These are phyloP conservation scores for Podaxis sp. DNA, from an alignment of 768 basidiomycete species.

Conservation along the genomic window DNA sequence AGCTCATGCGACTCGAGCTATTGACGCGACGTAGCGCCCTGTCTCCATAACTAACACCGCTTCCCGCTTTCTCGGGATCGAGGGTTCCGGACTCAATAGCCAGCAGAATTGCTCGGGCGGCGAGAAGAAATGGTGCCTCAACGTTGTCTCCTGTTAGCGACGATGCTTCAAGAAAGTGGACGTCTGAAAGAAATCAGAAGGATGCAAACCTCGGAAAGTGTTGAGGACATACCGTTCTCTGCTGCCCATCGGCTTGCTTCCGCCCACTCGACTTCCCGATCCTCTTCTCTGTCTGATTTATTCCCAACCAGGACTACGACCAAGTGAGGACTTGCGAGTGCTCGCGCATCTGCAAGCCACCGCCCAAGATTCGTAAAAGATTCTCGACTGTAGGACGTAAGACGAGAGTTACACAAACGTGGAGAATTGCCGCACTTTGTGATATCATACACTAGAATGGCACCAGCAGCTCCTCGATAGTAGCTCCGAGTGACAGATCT, in stretches of 20 bases:
- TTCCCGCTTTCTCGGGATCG: constrained; percentile 93
- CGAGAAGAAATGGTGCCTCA: constrained; percentile 87
- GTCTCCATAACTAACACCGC: constrained; percentile 96
- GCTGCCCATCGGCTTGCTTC: constrained; percentile 97
- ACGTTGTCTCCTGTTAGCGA: constrained; percentile 92
- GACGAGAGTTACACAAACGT: constrained; percentile 15
- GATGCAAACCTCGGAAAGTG: constrained; percentile 4
- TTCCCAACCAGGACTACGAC: constrained; percentile 92
- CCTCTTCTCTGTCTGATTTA: constrained; percentile 93
- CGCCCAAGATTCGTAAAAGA: constrained; percentile 81
- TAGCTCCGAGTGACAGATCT: constrained; percentile 94
- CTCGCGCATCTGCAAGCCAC: constrained; percentile 94
- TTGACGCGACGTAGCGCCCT: constrained; percentile 88
- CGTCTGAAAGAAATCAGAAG: constrained; percentile 47
- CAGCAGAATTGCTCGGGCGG: constrained; percentile 84
- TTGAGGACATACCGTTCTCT: constrained; percentile 70
- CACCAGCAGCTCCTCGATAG: constrained; percentile 92
- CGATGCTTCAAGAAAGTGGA: constrained; percentile 93
- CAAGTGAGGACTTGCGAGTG: constrained; percentile 88
- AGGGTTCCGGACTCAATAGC: constrained; percentile 88
- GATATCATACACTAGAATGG: constrained; percentile 92
- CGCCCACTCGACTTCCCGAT: constrained; percentile 91
- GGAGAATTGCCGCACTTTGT: constrained; percentile 59
- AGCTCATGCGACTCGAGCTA: constrained; percentile 86
- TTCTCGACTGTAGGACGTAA: constrained; percentile 59